Evolutionary conservation across 352 stramenopile species (phyloP), one percentile per base, ranked within the genome.

Genomic region (Phytophthora fragariaefolia): DNA sequence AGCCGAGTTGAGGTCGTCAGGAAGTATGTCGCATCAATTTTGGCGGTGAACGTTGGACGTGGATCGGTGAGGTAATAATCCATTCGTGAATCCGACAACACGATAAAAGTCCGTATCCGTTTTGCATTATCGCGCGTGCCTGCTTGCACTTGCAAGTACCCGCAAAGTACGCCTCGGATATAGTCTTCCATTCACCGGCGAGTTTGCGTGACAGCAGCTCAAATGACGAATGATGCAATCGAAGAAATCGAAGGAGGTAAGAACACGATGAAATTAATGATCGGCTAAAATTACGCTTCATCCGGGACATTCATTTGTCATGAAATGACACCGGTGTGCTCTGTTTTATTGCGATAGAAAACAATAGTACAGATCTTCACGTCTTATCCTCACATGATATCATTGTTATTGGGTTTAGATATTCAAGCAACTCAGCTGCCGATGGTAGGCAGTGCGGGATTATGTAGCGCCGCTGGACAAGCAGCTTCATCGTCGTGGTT

Each of bases 111-210:
- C 24, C 81, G 82, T 36, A 57, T 78, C 17, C 73, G 75, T 65
- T 89, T 91, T 36, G 76, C 62, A 52, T 79, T 69, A 43, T 75
- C 74, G 0, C 72, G 69, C 7, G 66, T 78, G 20, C 83, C 81
- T 46, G 73, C 82, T 56, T 90, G 83, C 10, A 90, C 83, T 13
- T 72, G 75, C 55, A 92, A 60, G 50, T 90, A 89, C 17, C 83
- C 83, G 23, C 83, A 92, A 15, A 92, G 49, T 20, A 90, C 67
- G 6, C 83, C 83, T 40, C 80, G 80, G 38, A 92, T 90, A 68
- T 92, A 92, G 56, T 92, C 81, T 40, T 92, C 83, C 81, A 90
- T 90, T 23, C 6, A n/a, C n/a, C n/a, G n/a, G n/a, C n/a, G n/a
- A n/a, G n/a, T n/a, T n/a, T n/a, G n/a, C n/a, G n/a, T n/a, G n/a